Base-by-base conservation (phyloP, 108 stramenopile species). In the Poteriospumella lacustris region DNA sequence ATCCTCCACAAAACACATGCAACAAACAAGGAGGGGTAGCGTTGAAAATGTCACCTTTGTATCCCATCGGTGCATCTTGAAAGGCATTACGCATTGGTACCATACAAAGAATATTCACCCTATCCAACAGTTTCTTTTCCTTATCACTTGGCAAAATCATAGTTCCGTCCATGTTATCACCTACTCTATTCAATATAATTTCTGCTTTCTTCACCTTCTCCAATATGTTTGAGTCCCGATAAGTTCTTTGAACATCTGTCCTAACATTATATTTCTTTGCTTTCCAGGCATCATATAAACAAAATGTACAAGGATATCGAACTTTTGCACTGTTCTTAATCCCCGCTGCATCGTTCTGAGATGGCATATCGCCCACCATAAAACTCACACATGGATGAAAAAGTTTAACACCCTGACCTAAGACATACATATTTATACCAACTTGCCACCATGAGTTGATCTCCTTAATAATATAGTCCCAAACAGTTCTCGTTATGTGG, bases 161-260 rank as follows among this genome's bases (percentile, higher is more conserved):
- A 52, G 47, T 52, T 52, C 47, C 47, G 47, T 52, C 47, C 47
- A 52, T 52, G 47, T 52, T 52, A 52, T 52, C 47, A 52, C 47
- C 47, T 52, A 52, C 47, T 52, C 47, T 52, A 52, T 52, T 52
- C 47, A 52, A 52, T 52, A 52, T 52, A 52, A 52, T 52, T 52
- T 52, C 47, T 52, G 47, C 47, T 52, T 52, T 52, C 47, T 52
- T 52, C 47, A 52, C 47, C 47, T 52, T 52, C 47, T 52, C 47
- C 47, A 52, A 52, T 52, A 52, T 52, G 47, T 52, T 52, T 52
- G 47, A 52, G 47, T 52, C 47, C 47, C 47, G 47, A 52, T 52
- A 52, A 52, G 47, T 52, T 52, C 47, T 52, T 52, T 52, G 47
- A 52, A 52, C 47, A 52, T 52, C 47, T 52, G 47, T 52, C 47